phyloP scores from a whole-genome alignment of 768 basidiomycete species.

The Auricularia sp. region DNA sequence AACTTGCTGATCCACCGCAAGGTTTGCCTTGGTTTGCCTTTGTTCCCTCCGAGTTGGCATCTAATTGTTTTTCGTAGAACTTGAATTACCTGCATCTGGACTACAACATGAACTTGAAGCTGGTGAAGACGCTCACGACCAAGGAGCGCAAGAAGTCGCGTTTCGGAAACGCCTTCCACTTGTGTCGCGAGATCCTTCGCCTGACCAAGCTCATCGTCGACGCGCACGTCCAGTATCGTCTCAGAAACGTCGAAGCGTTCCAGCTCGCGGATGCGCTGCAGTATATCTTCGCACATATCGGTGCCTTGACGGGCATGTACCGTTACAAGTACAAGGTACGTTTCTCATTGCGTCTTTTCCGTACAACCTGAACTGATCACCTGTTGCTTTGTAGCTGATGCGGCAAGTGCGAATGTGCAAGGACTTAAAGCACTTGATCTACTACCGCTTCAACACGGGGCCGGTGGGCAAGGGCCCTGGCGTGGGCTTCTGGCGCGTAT shows the following conservation, averaged over 20 bases:
- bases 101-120: constrained; percentile 98
- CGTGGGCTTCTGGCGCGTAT: constrained; percentile 98
- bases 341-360: background rate
- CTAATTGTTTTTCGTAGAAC: constrained; percentile 38
- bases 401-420: constrained; percentile 99
- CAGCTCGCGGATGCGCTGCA: constrained; percentile 97
- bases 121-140: constrained; percentile 93
- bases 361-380: background rate
- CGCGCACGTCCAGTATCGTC: constrained; percentile 95
- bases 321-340: constrained; percentile 95
- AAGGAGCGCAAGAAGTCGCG: constrained; percentile 99
- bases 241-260: constrained; percentile 96
- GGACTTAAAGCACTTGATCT: constrained; percentile 95
- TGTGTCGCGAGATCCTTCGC: constrained; percentile 95
- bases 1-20: constrained; percentile 98
- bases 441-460: constrained; percentile 98
- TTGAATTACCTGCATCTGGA: constrained; percentile 90
- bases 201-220: constrained; percentile 98
- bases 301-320: constrained; percentile 98
- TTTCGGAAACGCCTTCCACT: constrained; percentile 97
- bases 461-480: constrained; percentile 99
- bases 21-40: constrained; percentile 37
- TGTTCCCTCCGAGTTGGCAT: too few relatives aligned
- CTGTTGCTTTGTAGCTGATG: constrained; percentile 57
- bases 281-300: constrained; percentile 95